phyloP scores from a whole-genome alignment of 129 eudicot genomes.

The Helichrysum umbraculigerum region DNA sequence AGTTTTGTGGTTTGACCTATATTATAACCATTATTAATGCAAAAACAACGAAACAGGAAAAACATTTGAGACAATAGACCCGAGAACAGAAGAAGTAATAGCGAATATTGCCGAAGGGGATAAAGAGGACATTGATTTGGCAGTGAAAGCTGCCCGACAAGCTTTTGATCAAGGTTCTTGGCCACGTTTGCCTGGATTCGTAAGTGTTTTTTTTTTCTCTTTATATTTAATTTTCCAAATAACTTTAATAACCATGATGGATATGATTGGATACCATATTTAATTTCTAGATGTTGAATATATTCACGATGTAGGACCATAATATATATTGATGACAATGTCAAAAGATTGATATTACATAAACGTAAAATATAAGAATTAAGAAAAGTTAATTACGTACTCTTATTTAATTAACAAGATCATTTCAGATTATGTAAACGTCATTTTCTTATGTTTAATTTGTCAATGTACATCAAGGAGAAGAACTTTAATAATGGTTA shows the following conservation, averaged over 20 bases:
- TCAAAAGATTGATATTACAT: no score
- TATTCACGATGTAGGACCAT: no score
- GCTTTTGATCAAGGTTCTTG: conserved; percentile 86
- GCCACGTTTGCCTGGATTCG: conserved; percentile 76
- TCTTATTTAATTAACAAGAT: no score
- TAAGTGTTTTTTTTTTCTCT: conserved; percentile 3
- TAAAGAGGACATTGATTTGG: conserved; percentile 71
- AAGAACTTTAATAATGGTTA: not conserved
- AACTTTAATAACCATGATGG: no score
- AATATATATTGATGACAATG: no score
- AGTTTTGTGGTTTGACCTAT: no score
- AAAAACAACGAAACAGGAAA: conserved; percentile 34
- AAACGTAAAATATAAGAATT: no score
- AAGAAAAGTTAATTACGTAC: no score
- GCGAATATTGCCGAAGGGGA: conserved; percentile 59
- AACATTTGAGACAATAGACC: conserved; percentile 67
- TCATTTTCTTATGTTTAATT: not conserved
- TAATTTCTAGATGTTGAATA: no score
- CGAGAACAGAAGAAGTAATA: conserved; percentile 57
- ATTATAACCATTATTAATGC: no score
- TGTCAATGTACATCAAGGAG: not conserved
- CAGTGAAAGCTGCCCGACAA: conserved; percentile 72
- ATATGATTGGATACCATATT: no score
- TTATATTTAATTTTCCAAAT: no score
- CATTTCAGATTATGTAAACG: not conserved